Percentiles rank a stretch among this genome's conserved stretches.
Conservation (phyloP, 148 eudicot species). For the Amaranthus palmeri region DNA sequence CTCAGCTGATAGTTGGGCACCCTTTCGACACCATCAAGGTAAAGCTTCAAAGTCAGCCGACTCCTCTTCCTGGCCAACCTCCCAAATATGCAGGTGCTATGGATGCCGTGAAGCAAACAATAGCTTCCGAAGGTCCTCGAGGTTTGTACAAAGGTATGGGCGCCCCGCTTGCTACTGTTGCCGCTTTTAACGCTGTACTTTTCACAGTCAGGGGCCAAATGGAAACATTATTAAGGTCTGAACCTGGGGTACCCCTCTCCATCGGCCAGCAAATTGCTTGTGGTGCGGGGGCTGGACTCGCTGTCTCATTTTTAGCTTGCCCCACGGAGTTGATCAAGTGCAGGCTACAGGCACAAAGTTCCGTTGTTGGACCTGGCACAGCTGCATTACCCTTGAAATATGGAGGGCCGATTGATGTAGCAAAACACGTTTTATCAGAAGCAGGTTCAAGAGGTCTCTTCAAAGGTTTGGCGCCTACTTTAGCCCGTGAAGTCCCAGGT, state of each 20-base stretch:
- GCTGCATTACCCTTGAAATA: conserved; percentile 55
- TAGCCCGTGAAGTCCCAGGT: conserved; percentile 95
- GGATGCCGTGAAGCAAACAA: conserved; percentile 83
- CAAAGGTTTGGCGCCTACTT: conserved; percentile 80
- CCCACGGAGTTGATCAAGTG: conserved; percentile 95
- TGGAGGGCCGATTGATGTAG: conserved; percentile 86
- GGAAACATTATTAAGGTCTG: conserved; percentile 64
- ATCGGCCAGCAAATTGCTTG: conserved; percentile 62
- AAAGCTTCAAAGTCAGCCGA: conserved; percentile 93
- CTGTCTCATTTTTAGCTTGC: conserved; percentile 80
- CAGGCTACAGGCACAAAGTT: conserved; percentile 96
- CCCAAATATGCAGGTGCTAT: conserved; percentile 77
- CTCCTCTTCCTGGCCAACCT: conserved; percentile 79
- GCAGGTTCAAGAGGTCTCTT: conserved; percentile 84
- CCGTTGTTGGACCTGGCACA: conserved; percentile 49
- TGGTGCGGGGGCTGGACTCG: conserved; percentile 96
- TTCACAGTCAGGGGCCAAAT: conserved; percentile 87
- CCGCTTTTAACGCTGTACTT: conserved; percentile 82
- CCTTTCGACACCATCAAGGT: conserved; percentile 98
- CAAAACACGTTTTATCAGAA: conserved; percentile 66
- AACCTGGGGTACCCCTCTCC: conserved; percentile 67
- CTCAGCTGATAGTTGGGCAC: conserved; percentile 86
- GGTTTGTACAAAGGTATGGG: conserved; percentile 98
- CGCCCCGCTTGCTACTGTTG: conserved; percentile 97
- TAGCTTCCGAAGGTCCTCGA: conserved; percentile 78